Percentiles rank a stretch among this genome's conserved stretches.
Evolutionary conservation across 192 early-diverging fungal genomes (phyloP).

Genomic region (Glomus cerebriforme): DNA sequence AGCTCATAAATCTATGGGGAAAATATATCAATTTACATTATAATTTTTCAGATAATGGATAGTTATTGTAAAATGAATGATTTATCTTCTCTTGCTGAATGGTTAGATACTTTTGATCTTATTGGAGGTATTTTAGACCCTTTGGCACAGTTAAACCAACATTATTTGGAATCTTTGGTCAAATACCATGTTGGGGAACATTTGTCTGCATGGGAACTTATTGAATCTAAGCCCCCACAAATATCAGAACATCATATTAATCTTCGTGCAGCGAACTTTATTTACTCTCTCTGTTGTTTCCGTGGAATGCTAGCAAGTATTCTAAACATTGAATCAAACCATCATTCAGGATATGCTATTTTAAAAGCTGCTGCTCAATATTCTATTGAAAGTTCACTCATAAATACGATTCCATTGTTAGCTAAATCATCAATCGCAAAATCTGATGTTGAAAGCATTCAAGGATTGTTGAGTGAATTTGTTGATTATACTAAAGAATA

Average conservation of each 20-base stretch:
- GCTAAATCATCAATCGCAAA: not conserved
- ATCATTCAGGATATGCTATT: not conserved
- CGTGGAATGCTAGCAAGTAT: not conserved
- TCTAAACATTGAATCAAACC: not conserved
- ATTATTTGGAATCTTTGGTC: conserved; percentile 12
- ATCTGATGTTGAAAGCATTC: not conserved
- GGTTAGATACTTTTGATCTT: not conserved
- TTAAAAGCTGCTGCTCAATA: not conserved
- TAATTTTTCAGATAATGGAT: conserved; percentile 22
- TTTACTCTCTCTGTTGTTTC: not conserved
- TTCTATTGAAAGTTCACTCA: not conserved
- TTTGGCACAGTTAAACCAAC: conserved; percentile 5
- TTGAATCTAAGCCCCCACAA: not conserved
- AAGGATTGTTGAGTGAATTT: conserved; percentile 8
- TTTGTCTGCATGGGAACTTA: conserved; percentile 15
- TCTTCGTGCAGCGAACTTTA: conserved; percentile 1
- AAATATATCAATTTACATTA: not conserved
- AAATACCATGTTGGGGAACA: not conserved
- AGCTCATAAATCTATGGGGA: not conserved
- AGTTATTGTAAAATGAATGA: conserved; percentile 25
- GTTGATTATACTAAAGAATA: not conserved
- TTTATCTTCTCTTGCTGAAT: conserved; percentile 19
- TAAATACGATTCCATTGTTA: not conserved
- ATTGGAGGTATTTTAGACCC: not conserved
- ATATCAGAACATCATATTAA: not conserved